Evolutionary conservation across 2,329 filamentous ascomycete genomes (phyloP).

Genomic region (Moelleriella libera): DNA sequence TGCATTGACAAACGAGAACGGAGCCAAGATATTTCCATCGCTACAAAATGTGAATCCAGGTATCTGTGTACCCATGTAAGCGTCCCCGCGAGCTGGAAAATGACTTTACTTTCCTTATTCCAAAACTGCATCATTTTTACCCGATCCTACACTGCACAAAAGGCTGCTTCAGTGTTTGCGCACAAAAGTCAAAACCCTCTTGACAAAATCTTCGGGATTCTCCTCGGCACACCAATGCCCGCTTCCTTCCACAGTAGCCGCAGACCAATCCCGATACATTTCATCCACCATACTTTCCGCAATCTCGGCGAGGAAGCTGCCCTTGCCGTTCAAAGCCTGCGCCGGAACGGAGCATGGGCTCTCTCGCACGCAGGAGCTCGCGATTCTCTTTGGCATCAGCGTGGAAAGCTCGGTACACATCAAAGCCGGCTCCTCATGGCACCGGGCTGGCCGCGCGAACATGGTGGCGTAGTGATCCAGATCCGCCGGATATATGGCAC

Average conservation of each 20-base stretch:
- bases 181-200: not conserved
- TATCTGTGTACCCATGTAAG: too few species aligned
- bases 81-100: too few species aligned
- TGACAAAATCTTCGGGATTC: not conserved
- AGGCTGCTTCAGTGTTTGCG: not conserved
- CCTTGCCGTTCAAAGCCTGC: not conserved
- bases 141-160: too few species aligned
- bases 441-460: not conserved
- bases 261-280: not conserved
- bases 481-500: not conserved
- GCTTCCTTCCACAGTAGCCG: not conserved
- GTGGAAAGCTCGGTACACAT: not conserved
- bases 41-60: too few species aligned
- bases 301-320: not conserved
- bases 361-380: not conserved
- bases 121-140: too few species aligned
- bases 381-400: not conserved
- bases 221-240: not conserved
- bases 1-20: too few species aligned
- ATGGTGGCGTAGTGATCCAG: not conserved
- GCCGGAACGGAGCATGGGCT: not conserved
- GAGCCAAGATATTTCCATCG: too few species aligned
- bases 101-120: too few species aligned
- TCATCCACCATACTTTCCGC: not conserved
- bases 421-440: not conserved